A percentile compares a stretch with the other conserved stretches of the same genome.
Evolutionary conservation across 495 filamentous ascomycete genomes (phyloP).

Genomic region (Aspergillus leporis): DNA sequence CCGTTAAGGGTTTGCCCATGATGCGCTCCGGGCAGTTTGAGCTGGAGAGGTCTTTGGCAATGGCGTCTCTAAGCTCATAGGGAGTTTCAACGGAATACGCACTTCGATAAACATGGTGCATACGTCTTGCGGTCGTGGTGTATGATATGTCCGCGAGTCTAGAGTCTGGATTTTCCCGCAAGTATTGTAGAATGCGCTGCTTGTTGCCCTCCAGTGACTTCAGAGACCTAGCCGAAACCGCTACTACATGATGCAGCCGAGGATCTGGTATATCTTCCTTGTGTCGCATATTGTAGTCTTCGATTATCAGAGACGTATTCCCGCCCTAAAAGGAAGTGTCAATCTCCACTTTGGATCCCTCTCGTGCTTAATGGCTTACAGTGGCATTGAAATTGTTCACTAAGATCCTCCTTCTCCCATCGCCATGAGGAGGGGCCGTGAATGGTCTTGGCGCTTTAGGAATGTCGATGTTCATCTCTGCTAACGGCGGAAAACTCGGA

Average conservation of each 20-base stretch:
- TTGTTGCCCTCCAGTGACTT: constrained; percentile 34
- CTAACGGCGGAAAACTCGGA: constrained; percentile 22
- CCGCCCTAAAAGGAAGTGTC: too few relatives aligned
- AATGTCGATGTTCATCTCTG: constrained; percentile 18
- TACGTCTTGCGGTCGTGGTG: constrained; percentile 70
- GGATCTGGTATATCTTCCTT: not conserved
- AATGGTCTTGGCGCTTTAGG: too few relatives aligned
- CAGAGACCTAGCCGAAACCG: constrained; percentile 27
- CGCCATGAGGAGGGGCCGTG: too few relatives aligned
- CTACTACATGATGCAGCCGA: constrained; percentile 22
- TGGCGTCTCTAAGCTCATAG: too few relatives aligned
- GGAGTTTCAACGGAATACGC: too few relatives aligned
- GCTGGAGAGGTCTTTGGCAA: too few relatives aligned
- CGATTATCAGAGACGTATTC: not conserved
- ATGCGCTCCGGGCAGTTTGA: too few relatives aligned
- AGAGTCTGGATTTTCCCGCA: constrained; percentile 49
- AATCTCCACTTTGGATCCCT: too few relatives aligned
- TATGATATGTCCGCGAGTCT: constrained; percentile 61
- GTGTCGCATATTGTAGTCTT: not conserved
- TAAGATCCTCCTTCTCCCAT: too few relatives aligned
- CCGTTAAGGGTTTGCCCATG: constrained; percentile 33
- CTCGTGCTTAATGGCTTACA: too few relatives aligned
- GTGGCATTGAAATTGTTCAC: too few relatives aligned
- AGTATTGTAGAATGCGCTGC: constrained; percentile 34
- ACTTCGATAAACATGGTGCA: too few relatives aligned